A percentile compares a stretch with the other conserved stretches of the same genome.
These are phyloP conservation scores for Pichia inconspicua DNA, from an alignment of 1,139 yeast species.

Conservation along the genomic window DNA sequence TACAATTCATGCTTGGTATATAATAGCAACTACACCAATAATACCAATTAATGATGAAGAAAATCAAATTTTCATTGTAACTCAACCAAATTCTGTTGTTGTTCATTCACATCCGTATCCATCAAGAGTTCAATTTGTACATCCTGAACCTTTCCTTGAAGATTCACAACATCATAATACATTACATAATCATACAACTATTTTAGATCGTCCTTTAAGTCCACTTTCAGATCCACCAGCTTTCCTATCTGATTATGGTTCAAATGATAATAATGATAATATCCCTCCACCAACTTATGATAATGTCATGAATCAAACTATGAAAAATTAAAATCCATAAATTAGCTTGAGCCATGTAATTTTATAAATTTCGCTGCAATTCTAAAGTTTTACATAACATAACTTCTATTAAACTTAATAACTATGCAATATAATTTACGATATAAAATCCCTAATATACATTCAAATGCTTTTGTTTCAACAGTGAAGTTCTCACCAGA, in stretches of 20 bases:
- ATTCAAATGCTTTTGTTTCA: slow-evolving; percentile 20
- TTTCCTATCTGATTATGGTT: neutral
- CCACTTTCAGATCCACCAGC: slow-evolving; percentile 20
- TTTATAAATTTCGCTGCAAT: too few relatives aligned
- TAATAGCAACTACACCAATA: slow-evolving; percentile 34
- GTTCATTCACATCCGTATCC: slow-evolving; percentile 23
- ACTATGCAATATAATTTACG: slow-evolving; percentile 12
- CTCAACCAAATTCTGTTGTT: slow-evolving; percentile 13
- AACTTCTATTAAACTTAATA: neutral
- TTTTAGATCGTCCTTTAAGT: slow-evolving; percentile 8
- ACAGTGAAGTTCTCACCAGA: slow-evolving; percentile 56
- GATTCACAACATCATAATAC: neutral
- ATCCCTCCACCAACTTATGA: slow-evolving; percentile 29
- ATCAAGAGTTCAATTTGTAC: slow-evolving; percentile 20
- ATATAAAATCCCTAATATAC: slow-evolving; percentile 8
- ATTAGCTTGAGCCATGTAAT: too few relatives aligned
- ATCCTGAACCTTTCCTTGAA: slow-evolving; percentile 26
- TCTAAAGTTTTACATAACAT: slow-evolving; percentile 13
- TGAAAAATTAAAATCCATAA: slow-evolving; percentile 18
- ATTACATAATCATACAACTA: too few relatives aligned
- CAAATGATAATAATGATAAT: neutral
- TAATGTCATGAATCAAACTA: slow-evolving; percentile 27
- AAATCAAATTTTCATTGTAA: slow-evolving; percentile 22
- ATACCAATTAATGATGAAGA: slow-evolving; percentile 26
- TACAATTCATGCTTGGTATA: slow-evolving; percentile 58